Conservation (phyloP, 768 basidiomycete genomes). For the Pleurotus tuoliensis region DNA sequence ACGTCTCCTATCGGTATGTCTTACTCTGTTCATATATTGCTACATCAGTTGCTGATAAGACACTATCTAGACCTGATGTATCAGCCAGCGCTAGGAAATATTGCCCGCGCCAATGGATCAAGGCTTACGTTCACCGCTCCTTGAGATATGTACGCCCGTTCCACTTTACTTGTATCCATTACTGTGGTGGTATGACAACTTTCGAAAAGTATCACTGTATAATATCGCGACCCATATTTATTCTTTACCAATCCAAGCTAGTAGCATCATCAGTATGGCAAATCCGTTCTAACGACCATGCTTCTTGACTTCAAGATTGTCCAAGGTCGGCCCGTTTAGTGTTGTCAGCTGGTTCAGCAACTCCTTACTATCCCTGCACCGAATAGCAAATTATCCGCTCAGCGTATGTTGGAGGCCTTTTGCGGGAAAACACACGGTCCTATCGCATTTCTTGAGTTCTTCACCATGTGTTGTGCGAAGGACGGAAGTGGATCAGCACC, state of each 20-base stretch:
- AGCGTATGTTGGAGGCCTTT: no score
- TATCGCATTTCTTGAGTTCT: no score
- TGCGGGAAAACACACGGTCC: no score
- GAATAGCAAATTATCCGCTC: no score
- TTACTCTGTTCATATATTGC: neutral
- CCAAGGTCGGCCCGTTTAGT: no score
- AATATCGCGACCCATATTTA: neutral
- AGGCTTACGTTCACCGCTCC: slow-evolving; percentile 30
- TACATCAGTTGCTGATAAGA: no score
- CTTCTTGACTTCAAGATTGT: no score
- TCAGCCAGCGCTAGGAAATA: slow-evolving; percentile 10
- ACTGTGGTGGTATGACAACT: neutral
- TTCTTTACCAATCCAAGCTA: neutral
- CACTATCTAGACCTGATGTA: slow-evolving; percentile 23
- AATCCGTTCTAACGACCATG: no score
- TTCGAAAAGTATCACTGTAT: slow-evolving; percentile 5
- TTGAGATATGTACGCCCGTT: slow-evolving; percentile 9
- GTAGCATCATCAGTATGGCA: no score
- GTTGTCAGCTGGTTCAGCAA: no score
- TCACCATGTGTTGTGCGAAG: neutral
- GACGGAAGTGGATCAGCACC: neutral
- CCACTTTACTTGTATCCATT: neutral
- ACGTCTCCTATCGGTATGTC: slow-evolving; percentile 65
- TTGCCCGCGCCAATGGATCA: slow-evolving; percentile 14
- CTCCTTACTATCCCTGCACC: no score